Percentiles rank a stretch among this genome's conserved stretches.
phyloP scores from a whole-genome alignment of 371 early-diverging fungal genomes.

The Globomyces sp. region DNA sequence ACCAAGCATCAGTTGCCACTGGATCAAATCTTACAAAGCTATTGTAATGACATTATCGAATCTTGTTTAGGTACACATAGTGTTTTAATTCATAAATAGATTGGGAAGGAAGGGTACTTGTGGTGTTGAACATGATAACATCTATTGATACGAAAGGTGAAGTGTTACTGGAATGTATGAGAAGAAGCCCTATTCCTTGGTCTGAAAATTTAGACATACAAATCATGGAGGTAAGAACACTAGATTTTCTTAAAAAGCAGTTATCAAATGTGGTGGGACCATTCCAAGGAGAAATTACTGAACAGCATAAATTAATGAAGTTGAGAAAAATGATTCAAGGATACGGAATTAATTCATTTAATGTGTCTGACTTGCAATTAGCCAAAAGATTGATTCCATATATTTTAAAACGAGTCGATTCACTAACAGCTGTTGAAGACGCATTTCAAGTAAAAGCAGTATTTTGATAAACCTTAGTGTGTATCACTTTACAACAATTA shows the following conservation, averaged over 20 bases:
- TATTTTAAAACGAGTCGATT: conserved; percentile 35
- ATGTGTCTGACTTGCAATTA: conserved; percentile 48
- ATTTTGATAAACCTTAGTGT: conserved; percentile 30
- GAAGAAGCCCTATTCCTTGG: conserved; percentile 58
- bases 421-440: conserved; percentile 45
- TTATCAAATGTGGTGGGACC: conserved; percentile 4
- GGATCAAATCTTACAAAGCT: conserved; percentile 43
- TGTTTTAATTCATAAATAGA: conserved; percentile 7
- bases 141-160: background rate
- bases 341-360: conserved; percentile 51
- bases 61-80: conserved; percentile 1
- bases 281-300: conserved; percentile 37
- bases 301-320: conserved; percentile 56
- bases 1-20: conserved; percentile 39
- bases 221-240: conserved; percentile 25
- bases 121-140: background rate
- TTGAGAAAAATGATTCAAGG: conserved; percentile 49
- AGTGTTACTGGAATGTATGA: conserved; percentile 51
- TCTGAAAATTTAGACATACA: conserved; percentile 35
- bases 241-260: background rate
- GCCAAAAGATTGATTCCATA: conserved; percentile 35
- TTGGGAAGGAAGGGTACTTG: conserved; percentile 54
- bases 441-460: conserved; percentile 55
- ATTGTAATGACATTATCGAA: conserved; percentile 51
- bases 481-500: too few relatives aligned